Base-by-base conservation (phyloP, 306 rosid species). In the Ammopiptanthus mongolicus region DNA sequence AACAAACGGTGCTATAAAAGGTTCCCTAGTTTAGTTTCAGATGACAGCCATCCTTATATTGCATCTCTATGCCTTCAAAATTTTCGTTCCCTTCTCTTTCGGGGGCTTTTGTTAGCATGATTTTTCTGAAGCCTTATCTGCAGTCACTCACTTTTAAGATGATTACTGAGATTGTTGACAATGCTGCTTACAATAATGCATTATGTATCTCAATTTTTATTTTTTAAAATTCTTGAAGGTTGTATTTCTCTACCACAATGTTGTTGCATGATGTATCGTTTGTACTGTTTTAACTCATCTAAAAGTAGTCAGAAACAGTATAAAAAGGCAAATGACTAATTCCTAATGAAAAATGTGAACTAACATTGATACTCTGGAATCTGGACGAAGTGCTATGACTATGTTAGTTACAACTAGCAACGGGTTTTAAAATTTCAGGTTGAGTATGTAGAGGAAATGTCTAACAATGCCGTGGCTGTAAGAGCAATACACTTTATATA, bases 1-100 rank as follows among this genome's bases (percentile, higher is more conserved):
- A 39, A 60, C 60, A 46, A 42, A 48, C 58, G 74, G 29, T 69
- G 67, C 74, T 78, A 34, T 73, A 21, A 65, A 60, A 50, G 48
- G 46, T 73, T 8, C n/a, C 67, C 55, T 18, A n/a, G 21, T 6
- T 58, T 48, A 75, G 29, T 41, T 71, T 77, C 55, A 77, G 36
- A 70, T 65, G 71, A 52, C 31, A 37, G 21, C 17, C 65, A 58
- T 74, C 78, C 77, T 60, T 60, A 7, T 69, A 37, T 47, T 58
- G 60, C 31, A 39, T 55, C 64, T 5, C 14, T 19, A 5, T 61
- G 66, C 29, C 68, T 33, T 68, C 29, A 22, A 17, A 22, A 17
- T 42, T 36, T 18, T 61, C 25, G 29, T 61, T 21, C 11, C 65
- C 1, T 18, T 37, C 23, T 50, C 55, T 36, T 9, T 52, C 21